Conservation (phyloP, 2,329 filamentous ascomycete genomes). For the Raffaelea deltoideospora region DNA sequence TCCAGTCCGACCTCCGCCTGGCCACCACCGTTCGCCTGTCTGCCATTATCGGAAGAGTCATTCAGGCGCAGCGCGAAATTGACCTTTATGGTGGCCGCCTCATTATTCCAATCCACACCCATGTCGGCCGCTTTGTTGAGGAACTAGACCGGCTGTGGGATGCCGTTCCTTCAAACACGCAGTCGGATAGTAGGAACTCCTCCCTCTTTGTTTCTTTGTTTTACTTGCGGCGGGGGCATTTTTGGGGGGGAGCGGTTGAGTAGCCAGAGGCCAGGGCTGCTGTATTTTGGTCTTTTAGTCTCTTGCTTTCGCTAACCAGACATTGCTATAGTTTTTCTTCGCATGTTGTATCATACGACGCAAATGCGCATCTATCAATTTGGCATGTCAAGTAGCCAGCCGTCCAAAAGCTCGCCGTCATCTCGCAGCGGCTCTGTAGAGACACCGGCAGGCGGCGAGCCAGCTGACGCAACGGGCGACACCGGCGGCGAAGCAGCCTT, state of each 20-base stretch:
- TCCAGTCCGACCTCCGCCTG: constrained; percentile 6
- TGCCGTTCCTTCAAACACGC: constrained; percentile 2
- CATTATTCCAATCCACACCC: constrained; percentile 1
- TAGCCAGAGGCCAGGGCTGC: too few relatives aligned
- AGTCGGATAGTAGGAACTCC: constrained; percentile 3
- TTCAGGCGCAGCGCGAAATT: constrained; percentile 6
- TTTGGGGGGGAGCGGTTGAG: too few relatives aligned
- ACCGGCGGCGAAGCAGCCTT: background rate
- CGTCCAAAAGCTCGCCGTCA: too few relatives aligned
- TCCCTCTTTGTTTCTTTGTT: background rate
- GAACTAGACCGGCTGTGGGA: constrained; percentile 7
- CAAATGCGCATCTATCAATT: constrained; percentile 11
- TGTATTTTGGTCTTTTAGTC: too few relatives aligned
- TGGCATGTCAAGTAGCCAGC: constrained; percentile 5
- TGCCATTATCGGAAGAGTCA: constrained; percentile 8
- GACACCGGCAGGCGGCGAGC: constrained; percentile 3
- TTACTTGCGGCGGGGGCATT: too few relatives aligned
- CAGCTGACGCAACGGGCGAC: background rate
- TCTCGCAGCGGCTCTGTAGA: background rate
- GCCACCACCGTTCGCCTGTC: constrained; percentile 9
- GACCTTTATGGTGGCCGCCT: constrained; percentile 6
- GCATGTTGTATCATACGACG: constrained; percentile 9
- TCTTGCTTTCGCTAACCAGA: constrained; percentile 2
- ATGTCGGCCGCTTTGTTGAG: constrained; percentile 4
- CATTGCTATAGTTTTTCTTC: constrained; percentile 6